A percentile compares a stretch with the other conserved stretches of the same genome.
Evolutionary conservation across 768 basidiomycete species (phyloP).

Genomic region (Suillus subluteus): DNA sequence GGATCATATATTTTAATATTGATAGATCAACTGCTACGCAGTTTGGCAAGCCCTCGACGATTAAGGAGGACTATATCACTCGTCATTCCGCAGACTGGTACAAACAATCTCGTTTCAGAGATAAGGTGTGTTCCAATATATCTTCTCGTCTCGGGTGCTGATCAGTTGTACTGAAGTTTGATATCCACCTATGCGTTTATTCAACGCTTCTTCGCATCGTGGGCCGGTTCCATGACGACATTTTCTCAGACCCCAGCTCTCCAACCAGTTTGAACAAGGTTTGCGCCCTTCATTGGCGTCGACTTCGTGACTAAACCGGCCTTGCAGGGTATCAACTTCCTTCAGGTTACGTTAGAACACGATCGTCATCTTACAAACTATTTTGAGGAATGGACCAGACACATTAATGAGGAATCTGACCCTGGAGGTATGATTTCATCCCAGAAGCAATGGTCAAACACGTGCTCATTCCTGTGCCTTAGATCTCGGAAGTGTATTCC

Average conservation of each 20-base stretch:
- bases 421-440: conserved; percentile 46
- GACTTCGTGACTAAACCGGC: background rate
- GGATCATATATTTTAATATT: conserved; percentile 89
- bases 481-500: conserved; percentile 65
- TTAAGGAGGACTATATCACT: conserved; percentile 83
- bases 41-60: conserved; percentile 87
- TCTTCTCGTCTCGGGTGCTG: background rate
- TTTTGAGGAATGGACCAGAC: conserved; percentile 66
- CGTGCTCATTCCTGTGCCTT: conserved; percentile 25
- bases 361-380: conserved; percentile 61
- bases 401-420: conserved; percentile 65
- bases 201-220: conserved; percentile 71
- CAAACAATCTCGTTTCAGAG: conserved; percentile 64
- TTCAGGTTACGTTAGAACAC: conserved; percentile 60
- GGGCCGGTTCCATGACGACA: conserved; percentile 57
- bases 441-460: background rate
- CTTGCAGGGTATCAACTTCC: conserved; percentile 66
- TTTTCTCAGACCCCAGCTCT: conserved; percentile 61
- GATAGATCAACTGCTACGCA: conserved; percentile 88
- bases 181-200: conserved; percentile 76
- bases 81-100: conserved; percentile 79
- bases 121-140: conserved; percentile 42
- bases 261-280: conserved; percentile 76
- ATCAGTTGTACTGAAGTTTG: conserved; percentile 49
- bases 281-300: conserved; percentile 3